Percentiles rank a stretch among this genome's conserved stretches.
phyloP scores from a whole-genome alignment of 2,329 filamentous ascomycete genomes.

The Fusarium papillatum region DNA sequence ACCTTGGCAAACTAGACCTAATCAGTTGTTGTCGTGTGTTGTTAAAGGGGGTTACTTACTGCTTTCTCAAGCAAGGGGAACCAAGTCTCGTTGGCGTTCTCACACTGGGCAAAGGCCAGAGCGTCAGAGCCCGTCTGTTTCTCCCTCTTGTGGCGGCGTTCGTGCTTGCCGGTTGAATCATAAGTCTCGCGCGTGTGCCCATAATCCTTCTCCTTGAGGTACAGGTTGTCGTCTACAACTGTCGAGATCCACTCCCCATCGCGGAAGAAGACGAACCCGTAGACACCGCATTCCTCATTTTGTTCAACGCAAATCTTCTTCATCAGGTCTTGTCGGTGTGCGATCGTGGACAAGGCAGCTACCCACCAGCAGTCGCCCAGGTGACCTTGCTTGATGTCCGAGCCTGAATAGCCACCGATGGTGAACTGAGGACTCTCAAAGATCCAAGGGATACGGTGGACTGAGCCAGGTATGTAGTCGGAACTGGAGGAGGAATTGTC shows the following conservation, averaged over 20 bases:
- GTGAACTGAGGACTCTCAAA: constrained; percentile 57
- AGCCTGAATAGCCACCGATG: constrained; percentile 54
- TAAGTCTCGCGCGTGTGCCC: constrained; percentile 53
- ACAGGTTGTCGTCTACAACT: constrained; percentile 78
- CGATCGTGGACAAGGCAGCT: constrained; percentile 77
- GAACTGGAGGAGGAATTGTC: constrained; percentile 7
- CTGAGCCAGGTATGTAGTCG: constrained; percentile 48
- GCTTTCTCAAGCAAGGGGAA: constrained; percentile 81
- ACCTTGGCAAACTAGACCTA: constrained; percentile 74
- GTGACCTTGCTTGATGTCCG: constrained; percentile 57
- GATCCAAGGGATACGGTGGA: constrained; percentile 59
- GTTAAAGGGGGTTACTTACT: constrained; percentile 24
- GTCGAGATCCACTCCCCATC: constrained; percentile 80
- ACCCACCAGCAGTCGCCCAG: constrained; percentile 83
- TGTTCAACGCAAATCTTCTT: constrained; percentile 76
- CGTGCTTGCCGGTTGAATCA: constrained; percentile 62
- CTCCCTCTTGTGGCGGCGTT: constrained; percentile 70
- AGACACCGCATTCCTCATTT: constrained; percentile 78
- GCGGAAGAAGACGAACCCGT: constrained; percentile 81
- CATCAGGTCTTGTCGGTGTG: constrained; percentile 74
- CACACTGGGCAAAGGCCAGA: constrained; percentile 78
- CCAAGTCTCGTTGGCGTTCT: constrained; percentile 80
- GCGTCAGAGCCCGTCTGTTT: constrained; percentile 78
- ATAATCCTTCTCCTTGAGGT: constrained; percentile 53
- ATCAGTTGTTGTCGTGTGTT: constrained; percentile 3